Base-by-base conservation (phyloP, 257 asterid genomes). In the Linaria vulgaris region DNA sequence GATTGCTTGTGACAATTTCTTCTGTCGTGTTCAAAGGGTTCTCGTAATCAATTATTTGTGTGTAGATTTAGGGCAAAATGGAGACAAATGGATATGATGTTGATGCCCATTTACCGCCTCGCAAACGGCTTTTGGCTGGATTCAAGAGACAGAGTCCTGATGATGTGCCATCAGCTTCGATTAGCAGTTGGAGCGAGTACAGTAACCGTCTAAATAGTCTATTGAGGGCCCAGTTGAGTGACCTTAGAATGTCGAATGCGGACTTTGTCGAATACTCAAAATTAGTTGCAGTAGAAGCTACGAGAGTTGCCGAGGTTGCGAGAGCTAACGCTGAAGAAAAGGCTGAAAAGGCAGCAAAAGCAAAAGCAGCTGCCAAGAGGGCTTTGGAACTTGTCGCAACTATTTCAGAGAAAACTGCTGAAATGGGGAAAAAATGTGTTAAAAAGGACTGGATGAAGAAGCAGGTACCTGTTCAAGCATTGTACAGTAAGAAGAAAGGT, bases 91-190 rank as follows among this genome's bases (percentile, higher is more conserved):
- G 74, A 37, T 84, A 87, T 73, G 86, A 81, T 61, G 70, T 66
- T 59, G 95, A 91, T 83, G 89, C 95, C 51, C 96, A 81, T 77
- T 79, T 91, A 79, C 98, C 98, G 25, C 98, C 98, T 56, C 83
- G 98, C 47, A 91, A 91, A 75, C 84, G 98, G 31, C 94, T 88
- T 63, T 79, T 91, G 30, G 98, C 98, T 23, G 98, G 94, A 50
- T 49, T 91, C 78, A 91, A 88, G 83, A 83, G 92, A 63, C 95
- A 88, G 81, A 86, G 64, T 68, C 84, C 83, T 23, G 97, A 90
- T 78, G 79, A 85, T 16, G 53, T 77, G 1, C 77, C 86, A 13
- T 74, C 83, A 20, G 65, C 76, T 34, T 66, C 79, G 61, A 52
- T 37, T 61, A 51, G 66, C 57, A 60, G 60, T n/a, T 77, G 62